Evolutionary conservation across 2,329 filamentous ascomycete species (phyloP).

Genomic region (Beauveria asiatica): DNA sequence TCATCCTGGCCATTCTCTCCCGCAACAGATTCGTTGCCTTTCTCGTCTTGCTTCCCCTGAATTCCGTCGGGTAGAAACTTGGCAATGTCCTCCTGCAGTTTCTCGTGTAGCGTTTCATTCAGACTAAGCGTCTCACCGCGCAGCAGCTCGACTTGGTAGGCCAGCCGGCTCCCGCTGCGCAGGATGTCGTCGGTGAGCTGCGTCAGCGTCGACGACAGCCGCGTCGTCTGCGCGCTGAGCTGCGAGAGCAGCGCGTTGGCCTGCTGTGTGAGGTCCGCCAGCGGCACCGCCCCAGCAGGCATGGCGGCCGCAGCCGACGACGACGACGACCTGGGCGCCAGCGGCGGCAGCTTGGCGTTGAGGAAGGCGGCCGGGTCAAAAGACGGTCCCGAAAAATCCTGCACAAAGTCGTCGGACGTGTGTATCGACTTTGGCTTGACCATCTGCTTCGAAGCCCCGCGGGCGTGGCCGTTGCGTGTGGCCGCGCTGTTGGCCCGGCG

Average conservation of each 20-base stretch:
- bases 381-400: constrained; percentile 62
- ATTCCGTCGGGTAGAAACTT: constrained; percentile 57
- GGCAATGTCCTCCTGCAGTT: constrained; percentile 60
- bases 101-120: constrained; percentile 67
- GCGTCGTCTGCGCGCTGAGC: constrained; percentile 79
- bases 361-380: constrained; percentile 85
- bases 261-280: constrained; percentile 71
- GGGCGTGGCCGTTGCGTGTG: constrained; percentile 32
- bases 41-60: constrained; percentile 14
- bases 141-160: constrained; percentile 89
- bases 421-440: constrained; percentile 49
- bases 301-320: constrained; percentile 12
- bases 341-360: constrained; percentile 66
- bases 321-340: constrained; percentile 39
- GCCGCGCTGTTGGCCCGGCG: constrained; percentile 40
- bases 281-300: constrained; percentile 38
- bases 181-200: constrained; percentile 92
- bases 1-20: constrained; percentile 11
- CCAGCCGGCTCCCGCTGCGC: constrained; percentile 75
- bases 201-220: constrained; percentile 72
- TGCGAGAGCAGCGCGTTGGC: constrained; percentile 80
- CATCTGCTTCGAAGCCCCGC: constrained; percentile 28
- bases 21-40: constrained; percentile 19
- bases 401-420: constrained; percentile 62
- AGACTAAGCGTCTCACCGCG: constrained; percentile 81